Percentiles rank a stretch among this genome's conserved stretches.
phyloP scores from a whole-genome alignment of 768 basidiomycete genomes.

The Phallus indusiatus region DNA sequence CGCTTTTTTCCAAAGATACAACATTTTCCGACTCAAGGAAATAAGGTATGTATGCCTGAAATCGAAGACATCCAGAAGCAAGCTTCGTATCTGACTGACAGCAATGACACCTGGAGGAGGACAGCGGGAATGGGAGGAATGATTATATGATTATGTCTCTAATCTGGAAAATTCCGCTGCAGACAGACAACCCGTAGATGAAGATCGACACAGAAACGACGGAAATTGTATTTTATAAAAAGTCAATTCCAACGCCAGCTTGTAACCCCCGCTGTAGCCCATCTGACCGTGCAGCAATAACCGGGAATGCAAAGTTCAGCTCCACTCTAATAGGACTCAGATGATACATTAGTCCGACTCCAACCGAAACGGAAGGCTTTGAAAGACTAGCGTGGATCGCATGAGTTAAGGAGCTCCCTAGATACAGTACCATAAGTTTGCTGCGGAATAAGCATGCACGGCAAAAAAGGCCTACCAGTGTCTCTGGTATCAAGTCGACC shows the following conservation, averaged over 20 bases:
- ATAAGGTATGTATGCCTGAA: neutral
- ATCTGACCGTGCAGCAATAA: slow-evolving; percentile 61
- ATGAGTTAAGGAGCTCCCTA: slow-evolving; percentile 22
- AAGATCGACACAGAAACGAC: neutral
- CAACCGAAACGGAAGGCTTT: slow-evolving; percentile 66
- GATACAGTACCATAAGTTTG: neutral
- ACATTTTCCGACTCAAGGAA: neutral
- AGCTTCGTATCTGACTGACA: neutral
- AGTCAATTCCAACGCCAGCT: slow-evolving; percentile 74
- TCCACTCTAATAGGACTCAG: slow-evolving; percentile 79
- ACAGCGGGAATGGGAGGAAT: too few relatives aligned
- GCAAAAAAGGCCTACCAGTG: neutral
- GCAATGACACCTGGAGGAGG: too few relatives aligned
- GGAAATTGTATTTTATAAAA: slow-evolving; percentile 33
- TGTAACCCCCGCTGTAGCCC: slow-evolving; percentile 62
- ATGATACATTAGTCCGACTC: slow-evolving; percentile 74
- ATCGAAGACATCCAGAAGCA: neutral
- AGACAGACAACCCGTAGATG: neutral
- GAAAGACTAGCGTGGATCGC: slow-evolving; percentile 33
- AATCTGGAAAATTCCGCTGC: neutral
- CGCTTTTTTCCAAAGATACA: neutral
- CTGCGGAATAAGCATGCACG: neutral
- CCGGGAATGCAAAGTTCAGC: slow-evolving; percentile 78
- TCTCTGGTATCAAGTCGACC: slow-evolving; percentile 56
- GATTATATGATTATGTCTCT: neutral